Base-by-base conservation (phyloP, 2,329 filamentous ascomycete genomes). In the Periconia sp. region DNA sequence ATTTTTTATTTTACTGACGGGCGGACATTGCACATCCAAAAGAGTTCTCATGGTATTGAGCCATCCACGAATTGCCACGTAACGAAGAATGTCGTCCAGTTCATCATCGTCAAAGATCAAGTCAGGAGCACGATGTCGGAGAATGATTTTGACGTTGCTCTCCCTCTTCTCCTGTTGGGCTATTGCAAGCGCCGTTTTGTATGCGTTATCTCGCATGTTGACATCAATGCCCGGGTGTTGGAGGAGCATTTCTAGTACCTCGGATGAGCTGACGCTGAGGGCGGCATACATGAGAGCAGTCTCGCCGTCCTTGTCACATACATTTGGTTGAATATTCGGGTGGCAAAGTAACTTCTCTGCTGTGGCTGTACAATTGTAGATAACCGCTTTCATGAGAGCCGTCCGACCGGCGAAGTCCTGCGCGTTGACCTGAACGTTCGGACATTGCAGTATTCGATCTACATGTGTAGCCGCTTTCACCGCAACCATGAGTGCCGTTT, bases 371-470 rank as follows among this genome's bases (percentile, higher is more conserved):
- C 33, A 11, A 14, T 37, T 37, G 33, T 27, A 27, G 23, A 27
- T 27, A 8, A 37, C 33, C 11, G 33, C 33, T 37, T 14, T 11
- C 15, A 41, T 40, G 15, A 53, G 50, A 20, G 47, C 14, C 40
- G 46, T 53, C 40, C 19, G 2, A 30, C 47, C 41, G 2, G n/a
- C 2, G 1, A 6, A 33, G 27, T 49, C 35, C 23, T 41, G 19
- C 18, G n/a, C 17, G 15, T 53, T 46, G 20, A 53, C 40, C 31
- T 49, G 27, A 9, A 49, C 37, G 27, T 46, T 20, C 42, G 27
- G 42, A 23, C 15, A n/a, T 44, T 19, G 42, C 2, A 23, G 3
- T 6, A 44, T n/a, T 15, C 27, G 19, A 6, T 44, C 20, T n/a
- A 37, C 15, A 37, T 11, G 33, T 2, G 5, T 11, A 23, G 14